These are phyloP conservation scores for Phytophthora capsici DNA, from an alignment of 352 stramenopile species.

Conservation along the genomic window DNA sequence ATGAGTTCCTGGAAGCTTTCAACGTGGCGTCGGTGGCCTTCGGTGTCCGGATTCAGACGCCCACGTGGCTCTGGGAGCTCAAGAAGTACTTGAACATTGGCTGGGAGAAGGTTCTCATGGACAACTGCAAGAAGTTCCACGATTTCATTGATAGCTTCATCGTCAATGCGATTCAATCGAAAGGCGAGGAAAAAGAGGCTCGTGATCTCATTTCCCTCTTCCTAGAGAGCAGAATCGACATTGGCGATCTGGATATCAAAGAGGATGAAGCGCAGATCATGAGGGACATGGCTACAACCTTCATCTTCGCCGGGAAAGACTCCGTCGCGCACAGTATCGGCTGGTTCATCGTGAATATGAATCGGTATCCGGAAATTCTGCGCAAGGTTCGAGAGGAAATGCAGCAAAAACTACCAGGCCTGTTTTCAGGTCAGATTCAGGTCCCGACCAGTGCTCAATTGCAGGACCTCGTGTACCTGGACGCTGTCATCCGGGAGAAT, in stretches of 20 bases:
- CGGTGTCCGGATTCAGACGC: slow-evolving; percentile 5
- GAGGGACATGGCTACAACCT: slow-evolving; percentile 71
- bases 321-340: slow-evolving; percentile 59
- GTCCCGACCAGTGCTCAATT: slow-evolving; percentile 41
- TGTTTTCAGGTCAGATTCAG: slow-evolving; percentile 20
- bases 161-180: not conserved
- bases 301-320: slow-evolving; percentile 75
- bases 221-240: slow-evolving; percentile 1
- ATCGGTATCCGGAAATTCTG: slow-evolving; percentile 37
- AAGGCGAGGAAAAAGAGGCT: not conserved
- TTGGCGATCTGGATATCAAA: slow-evolving; percentile 1
- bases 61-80: slow-evolving; percentile 5
- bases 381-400: slow-evolving; percentile 56
- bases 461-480: slow-evolving; percentile 56
- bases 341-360: slow-evolving; percentile 60
- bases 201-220: slow-evolving; percentile 7
- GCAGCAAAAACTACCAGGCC: slow-evolving; percentile 30
- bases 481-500: slow-evolving; percentile 59
- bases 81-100: slow-evolving; percentile 6
- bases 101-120: slow-evolving; percentile 8
- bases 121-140: slow-evolving; percentile 8
- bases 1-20: slow-evolving; percentile 3
- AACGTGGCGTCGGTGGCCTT: slow-evolving; percentile 6
- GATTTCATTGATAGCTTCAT: slow-evolving; percentile 15
- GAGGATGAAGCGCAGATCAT: slow-evolving; percentile 41